Conservation (phyloP, 805 yeast genomes). For the Suhomyces prunicola region DNA sequence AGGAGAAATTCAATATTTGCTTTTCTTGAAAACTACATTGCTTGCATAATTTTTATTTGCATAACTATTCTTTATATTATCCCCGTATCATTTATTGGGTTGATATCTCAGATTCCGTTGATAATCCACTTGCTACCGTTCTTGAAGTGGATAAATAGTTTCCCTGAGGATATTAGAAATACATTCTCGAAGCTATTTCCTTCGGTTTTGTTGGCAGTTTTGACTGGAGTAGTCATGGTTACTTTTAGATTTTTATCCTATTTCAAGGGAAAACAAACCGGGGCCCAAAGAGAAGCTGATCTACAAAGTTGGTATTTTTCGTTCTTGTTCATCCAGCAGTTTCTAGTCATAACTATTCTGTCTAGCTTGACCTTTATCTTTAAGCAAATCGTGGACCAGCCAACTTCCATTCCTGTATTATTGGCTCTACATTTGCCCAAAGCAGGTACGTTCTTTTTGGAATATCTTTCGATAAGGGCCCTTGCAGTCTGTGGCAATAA, state of each 20-base stretch:
- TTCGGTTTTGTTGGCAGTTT: slow-evolving; percentile 56
- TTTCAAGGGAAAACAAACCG: slow-evolving; percentile 58
- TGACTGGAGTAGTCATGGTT: slow-evolving; percentile 61
- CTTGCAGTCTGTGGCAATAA: slow-evolving; percentile 72
- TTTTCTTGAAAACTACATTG: slow-evolving; percentile 39
- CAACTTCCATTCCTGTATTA: slow-evolving; percentile 66
- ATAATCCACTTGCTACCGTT: slow-evolving; percentile 60
- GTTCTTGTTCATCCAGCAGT: slow-evolving; percentile 78
- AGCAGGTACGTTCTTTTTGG: slow-evolving; percentile 81
- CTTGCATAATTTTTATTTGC: slow-evolving; percentile 44
- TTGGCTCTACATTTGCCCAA: slow-evolving; percentile 80
- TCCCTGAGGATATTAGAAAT: slow-evolving; percentile 53
- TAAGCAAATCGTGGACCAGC: slow-evolving; percentile 61
- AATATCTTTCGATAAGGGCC: slow-evolving; percentile 72
- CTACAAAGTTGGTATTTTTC: slow-evolving; percentile 75
- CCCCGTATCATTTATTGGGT: slow-evolving; percentile 79
- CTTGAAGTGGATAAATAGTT: slow-evolving; percentile 49
- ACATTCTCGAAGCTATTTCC: slow-evolving; percentile 65
- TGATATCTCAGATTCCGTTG: slow-evolving; percentile 71
- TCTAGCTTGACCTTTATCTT: slow-evolving; percentile 68
- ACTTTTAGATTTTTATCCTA: slow-evolving; percentile 53
- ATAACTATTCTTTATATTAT: slow-evolving; percentile 66
- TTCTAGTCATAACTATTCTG: slow-evolving; percentile 80
- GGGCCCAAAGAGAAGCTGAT: slow-evolving; percentile 62
- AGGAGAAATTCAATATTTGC: slow-evolving; percentile 34